These are phyloP conservation scores for Salvia hispanica DNA, from an alignment of 257 asterid species.

Conservation along the genomic window DNA sequence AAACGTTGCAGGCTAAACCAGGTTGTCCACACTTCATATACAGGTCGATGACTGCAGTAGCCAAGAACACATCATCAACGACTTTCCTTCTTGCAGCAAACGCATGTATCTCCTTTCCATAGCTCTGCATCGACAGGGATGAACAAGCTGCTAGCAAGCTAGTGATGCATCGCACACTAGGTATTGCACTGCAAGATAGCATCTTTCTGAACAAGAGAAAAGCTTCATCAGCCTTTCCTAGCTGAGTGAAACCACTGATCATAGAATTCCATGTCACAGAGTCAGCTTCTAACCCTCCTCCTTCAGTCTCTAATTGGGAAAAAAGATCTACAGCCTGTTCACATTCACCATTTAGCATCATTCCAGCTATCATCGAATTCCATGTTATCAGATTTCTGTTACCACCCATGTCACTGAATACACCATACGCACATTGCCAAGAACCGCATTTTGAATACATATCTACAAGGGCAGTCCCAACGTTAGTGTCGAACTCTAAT, in stretches of 20 bases:
- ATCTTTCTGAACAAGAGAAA: conserved; percentile 68
- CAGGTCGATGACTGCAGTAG: conserved; percentile 82
- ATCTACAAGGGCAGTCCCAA: conserved; percentile 75
- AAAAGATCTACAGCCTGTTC: conserved; percentile 65
- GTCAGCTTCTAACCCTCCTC: conserved; percentile 59
- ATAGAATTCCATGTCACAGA: conserved; percentile 81
- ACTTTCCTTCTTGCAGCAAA: conserved; percentile 49
- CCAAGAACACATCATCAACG: conserved; percentile 48
- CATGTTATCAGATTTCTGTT: conserved; percentile 61
- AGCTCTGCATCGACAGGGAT: conserved; percentile 40
- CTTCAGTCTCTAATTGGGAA: conserved; percentile 44
- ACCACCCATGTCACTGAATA: conserved; percentile 62
- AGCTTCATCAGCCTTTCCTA: conserved; percentile 57
- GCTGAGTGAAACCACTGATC: conserved; percentile 74
- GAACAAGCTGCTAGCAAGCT: conserved; percentile 76
- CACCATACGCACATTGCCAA: conserved; percentile 58
- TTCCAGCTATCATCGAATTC: conserved; percentile 85
- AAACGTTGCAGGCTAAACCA: conserved; percentile 45
- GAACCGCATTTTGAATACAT: conserved; percentile 83
- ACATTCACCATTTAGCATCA: conserved; percentile 63
- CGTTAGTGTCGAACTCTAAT: conserved; percentile 45
- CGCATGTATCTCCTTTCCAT: conserved; percentile 74
- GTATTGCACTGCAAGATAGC: conserved; percentile 47
- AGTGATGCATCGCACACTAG: conserved; percentile 54
- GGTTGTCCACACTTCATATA: conserved; percentile 83